Conservation (phyloP, 192 early-diverging fungal species). For the Coemansia sp. region DNA sequence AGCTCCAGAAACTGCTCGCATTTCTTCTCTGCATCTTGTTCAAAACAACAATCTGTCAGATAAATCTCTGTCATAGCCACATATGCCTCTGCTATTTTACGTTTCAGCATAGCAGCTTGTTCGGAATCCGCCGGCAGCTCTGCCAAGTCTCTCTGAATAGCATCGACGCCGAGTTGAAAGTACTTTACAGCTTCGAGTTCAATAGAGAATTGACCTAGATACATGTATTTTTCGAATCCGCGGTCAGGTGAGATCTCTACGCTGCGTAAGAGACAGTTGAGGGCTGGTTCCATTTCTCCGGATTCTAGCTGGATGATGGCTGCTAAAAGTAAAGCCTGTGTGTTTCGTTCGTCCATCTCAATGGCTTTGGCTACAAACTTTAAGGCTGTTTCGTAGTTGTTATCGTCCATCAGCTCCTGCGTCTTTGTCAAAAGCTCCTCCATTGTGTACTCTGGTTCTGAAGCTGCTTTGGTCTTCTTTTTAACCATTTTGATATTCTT, state of each 20-base stretch:
- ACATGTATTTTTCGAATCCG: slow-evolving; percentile 81
- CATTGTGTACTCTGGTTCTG: slow-evolving; percentile 51
- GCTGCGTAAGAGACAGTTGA: slow-evolving; percentile 53
- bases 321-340: slow-evolving; percentile 61
- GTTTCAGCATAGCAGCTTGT: slow-evolving; percentile 46
- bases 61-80: slow-evolving; percentile 97
- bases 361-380: slow-evolving; percentile 68
- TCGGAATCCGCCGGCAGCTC: slow-evolving; percentile 18
- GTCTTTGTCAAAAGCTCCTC: slow-evolving; percentile 59
- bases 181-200: slow-evolving; percentile 64
- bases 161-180: slow-evolving; percentile 68
- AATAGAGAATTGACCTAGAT: slow-evolving; percentile 72
- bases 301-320: slow-evolving; percentile 78
- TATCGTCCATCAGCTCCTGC: slow-evolving; percentile 67
- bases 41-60: slow-evolving; percentile 97
- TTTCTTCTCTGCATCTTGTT: slow-evolving; percentile 80
- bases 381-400: slow-evolving; percentile 69
- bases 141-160: slow-evolving; percentile 58
- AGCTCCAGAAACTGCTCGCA: slow-evolving; percentile 71
- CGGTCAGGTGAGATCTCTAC: slow-evolving; percentile 64
- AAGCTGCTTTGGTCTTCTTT: neutral
- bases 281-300: slow-evolving; percentile 60
- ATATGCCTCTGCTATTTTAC: slow-evolving; percentile 78
- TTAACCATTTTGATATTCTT: slow-evolving; percentile 4
- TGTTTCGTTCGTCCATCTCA: slow-evolving; percentile 56